A percentile compares a stretch with the other conserved stretches of the same genome.
These are phyloP conservation scores for Yarrowia yakushimensis DNA, from an alignment of 805 yeast genomes.

Conservation along the genomic window DNA sequence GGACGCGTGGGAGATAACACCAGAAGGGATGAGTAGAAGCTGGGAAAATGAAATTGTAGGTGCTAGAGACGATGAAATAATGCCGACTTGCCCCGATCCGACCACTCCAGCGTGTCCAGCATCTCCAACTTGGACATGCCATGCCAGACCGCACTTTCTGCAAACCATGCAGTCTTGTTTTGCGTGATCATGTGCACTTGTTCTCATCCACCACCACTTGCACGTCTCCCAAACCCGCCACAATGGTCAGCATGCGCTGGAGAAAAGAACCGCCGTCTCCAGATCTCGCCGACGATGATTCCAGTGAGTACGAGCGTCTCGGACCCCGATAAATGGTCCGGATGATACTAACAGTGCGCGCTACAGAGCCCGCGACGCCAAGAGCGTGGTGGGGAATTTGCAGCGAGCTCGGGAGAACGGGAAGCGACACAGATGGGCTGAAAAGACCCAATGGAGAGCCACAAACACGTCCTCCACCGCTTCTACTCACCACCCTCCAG, in stretches of 20 bases:
- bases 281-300: conserved; percentile 8
- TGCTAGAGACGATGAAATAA: too few species aligned
- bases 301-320: conserved; percentile 3
- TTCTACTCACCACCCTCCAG: background rate
- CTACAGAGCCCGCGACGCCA: too few species aligned
- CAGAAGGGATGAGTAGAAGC: too few species aligned
- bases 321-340: background rate
- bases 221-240: background rate
- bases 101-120: too few species aligned
- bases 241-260: conserved; percentile 20
- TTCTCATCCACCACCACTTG: background rate
- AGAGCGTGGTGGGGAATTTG: too few species aligned
- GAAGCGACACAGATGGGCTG: too few species aligned
- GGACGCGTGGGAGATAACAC: too few species aligned
- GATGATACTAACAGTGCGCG: background rate
- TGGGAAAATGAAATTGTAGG: too few species aligned
- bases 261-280: conserved; percentile 23
- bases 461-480: too few species aligned
- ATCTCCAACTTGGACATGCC: background rate
- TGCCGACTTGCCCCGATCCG: too few species aligned
- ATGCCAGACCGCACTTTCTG: background rate
- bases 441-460: too few species aligned
- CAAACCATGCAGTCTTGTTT: conserved; percentile 13
- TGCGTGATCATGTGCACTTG: background rate
- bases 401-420: too few species aligned